phyloP scores from a whole-genome alignment of 495 filamentous ascomycete species.

The Cudoniella acicularis region DNA sequence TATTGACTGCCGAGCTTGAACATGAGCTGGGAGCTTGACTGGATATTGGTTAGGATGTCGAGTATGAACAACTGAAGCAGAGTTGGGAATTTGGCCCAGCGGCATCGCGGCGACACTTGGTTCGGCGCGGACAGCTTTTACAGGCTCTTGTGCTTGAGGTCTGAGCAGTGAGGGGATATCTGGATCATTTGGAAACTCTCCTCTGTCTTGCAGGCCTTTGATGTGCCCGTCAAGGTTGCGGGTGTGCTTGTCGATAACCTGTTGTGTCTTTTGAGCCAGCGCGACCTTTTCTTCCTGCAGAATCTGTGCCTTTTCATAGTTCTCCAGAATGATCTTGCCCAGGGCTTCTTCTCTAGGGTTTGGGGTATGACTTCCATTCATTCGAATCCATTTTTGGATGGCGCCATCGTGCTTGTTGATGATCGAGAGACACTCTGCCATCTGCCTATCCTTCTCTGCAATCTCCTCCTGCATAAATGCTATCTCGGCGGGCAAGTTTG shows the following conservation, averaged over 20 bases:
- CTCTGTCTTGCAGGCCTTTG: constrained; percentile 74
- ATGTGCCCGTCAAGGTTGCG: constrained; percentile 84
- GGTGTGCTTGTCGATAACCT: constrained; percentile 82
- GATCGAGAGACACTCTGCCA: constrained; percentile 66
- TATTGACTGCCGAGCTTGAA: constrained; percentile 19
- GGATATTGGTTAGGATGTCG: constrained; percentile 35
- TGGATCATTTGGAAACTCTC: constrained; percentile 72
- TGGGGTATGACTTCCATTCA: constrained; percentile 73
- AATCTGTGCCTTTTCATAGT: constrained; percentile 64
- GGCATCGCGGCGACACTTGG: constrained; percentile 45
- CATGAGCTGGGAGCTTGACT: constrained; percentile 38
- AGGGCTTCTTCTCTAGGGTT: constrained; percentile 85
- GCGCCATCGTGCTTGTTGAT: constrained; percentile 76
- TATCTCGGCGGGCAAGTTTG: constrained; percentile 89
- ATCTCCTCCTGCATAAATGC: constrained; percentile 93
- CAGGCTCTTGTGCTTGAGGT: constrained; percentile 38
- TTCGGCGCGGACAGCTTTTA: constrained; percentile 28
- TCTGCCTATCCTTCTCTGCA: constrained; percentile 77
- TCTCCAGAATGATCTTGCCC: constrained; percentile 63
- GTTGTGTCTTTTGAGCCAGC: constrained; percentile 71
- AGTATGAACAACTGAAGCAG: constrained; percentile 38
- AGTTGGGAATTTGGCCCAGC: constrained; percentile 43
- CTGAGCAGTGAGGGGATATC: constrained; percentile 75
- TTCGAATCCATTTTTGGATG: constrained; percentile 86
- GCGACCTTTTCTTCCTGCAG: constrained; percentile 85